Percentiles rank a stretch among this genome's conserved stretches.
phyloP scores from a whole-genome alignment of 148 eudicot species.

The Silene latifolia region DNA sequence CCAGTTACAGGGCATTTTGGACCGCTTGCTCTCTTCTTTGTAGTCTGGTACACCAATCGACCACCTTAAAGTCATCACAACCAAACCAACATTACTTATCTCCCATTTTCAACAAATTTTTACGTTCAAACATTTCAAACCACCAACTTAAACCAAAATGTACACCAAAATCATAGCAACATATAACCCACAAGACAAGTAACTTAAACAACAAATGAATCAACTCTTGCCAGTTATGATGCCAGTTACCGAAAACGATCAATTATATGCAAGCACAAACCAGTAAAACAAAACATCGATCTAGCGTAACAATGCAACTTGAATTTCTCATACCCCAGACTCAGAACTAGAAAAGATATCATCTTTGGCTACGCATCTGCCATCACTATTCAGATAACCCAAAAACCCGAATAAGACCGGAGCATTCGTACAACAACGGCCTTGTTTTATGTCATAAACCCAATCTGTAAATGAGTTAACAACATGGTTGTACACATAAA shows the following conservation, averaged over 20 bases:
- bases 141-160: background rate
- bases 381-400: background rate
- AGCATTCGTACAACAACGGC: no score
- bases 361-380: background rate
- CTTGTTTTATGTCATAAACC: no score
- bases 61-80: conserved; percentile 38
- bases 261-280: no score
- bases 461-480: no score
- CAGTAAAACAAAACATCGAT: background rate
- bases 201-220: background rate
- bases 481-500: no score
- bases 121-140: background rate
- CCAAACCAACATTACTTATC: background rate
- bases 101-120: background rate
- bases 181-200: background rate
- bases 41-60: conserved; percentile 59
- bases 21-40: conserved; percentile 83
- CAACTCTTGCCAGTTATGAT: background rate
- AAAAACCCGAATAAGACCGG: no score
- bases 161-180: background rate
- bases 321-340: background rate
- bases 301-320: background rate
- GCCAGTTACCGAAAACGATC: background rate
- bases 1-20: conserved; percentile 85
- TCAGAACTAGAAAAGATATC: background rate